Evolutionary conservation across 495 filamentous ascomycete species (phyloP).

Genomic region (Trichoderma gamsii): DNA sequence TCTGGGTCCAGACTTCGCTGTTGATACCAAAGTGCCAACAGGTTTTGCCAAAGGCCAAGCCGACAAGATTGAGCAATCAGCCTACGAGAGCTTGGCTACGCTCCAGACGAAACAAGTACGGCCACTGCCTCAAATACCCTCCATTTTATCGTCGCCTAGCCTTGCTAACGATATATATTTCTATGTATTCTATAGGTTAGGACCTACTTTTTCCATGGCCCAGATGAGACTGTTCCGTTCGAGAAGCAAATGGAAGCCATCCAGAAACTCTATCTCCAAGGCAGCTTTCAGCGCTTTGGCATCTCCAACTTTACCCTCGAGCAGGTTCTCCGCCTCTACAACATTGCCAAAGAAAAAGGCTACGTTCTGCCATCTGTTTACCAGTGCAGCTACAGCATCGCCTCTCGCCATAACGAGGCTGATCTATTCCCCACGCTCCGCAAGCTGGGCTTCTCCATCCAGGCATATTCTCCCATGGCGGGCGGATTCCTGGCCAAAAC

Average conservation of each 20-base stretch:
- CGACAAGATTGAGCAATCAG: neutral
- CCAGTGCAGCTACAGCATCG: constrained; percentile 59
- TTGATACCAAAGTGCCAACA: neutral
- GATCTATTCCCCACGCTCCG: constrained; percentile 42
- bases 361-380: constrained; percentile 57
- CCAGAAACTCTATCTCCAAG: constrained; percentile 43
- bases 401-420: constrained; percentile 44
- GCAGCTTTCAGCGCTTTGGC: constrained; percentile 41
- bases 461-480: constrained; percentile 45
- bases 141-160: neutral
- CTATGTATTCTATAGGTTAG: neutral
- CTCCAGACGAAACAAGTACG: neutral
- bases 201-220: neutral
- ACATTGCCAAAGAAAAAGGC: constrained; percentile 41
- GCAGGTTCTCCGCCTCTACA: constrained; percentile 47
- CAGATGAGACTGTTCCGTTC: neutral
- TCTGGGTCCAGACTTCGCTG: neutral
- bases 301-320: constrained; percentile 47
- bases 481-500: constrained; percentile 42
- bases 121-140: neutral
- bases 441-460: constrained; percentile 39
- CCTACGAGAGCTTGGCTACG: neutral
- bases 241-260: constrained; percentile 30
- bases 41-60: neutral
- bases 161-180: neutral